phyloP scores from a whole-genome alignment of 2,329 filamentous ascomycete genomes.

The Elsinoe fawcettii region DNA sequence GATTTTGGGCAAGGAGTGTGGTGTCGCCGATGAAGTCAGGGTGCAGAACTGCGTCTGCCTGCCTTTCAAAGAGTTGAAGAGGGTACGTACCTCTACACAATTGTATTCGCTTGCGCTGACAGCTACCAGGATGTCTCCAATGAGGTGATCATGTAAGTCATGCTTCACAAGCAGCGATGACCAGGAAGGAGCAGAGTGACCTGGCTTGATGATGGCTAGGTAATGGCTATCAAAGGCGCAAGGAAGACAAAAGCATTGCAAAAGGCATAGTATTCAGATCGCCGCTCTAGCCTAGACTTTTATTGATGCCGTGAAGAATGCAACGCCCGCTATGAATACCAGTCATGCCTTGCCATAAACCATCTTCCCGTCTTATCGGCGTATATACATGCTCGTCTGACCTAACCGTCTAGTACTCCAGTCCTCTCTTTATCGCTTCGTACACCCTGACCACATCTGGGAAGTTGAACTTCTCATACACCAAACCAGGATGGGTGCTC shows the following conservation, averaged over 20 bases:
- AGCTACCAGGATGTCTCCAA: conserved; percentile 66
- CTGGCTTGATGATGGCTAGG: too few relatives aligned
- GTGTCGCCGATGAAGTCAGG: conserved; percentile 84
- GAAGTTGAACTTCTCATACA: conserved; percentile 64
- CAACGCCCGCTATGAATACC: conserved; percentile 16
- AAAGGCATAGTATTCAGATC: conserved; percentile 6
- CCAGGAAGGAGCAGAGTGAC: too few relatives aligned
- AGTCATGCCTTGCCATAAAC: background rate
- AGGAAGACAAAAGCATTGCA: conserved; percentile 1
- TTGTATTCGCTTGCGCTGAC: background rate
- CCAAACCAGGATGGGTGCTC: conserved; percentile 72
- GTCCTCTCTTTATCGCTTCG: conserved; percentile 40
- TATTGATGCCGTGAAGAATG: conserved; percentile 10
- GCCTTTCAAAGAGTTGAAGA: conserved; percentile 96
- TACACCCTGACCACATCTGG: conserved; percentile 72
- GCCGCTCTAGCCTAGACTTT: conserved; percentile 5
- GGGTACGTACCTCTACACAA: conserved; percentile 51
- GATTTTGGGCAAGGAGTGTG: conserved; percentile 93
- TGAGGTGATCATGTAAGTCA: conserved; percentile 79
- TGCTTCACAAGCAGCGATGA: background rate
- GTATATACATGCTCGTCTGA: background rate
- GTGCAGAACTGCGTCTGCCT: conserved; percentile 98
- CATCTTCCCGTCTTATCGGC: background rate
- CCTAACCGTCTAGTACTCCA: conserved; percentile 34
- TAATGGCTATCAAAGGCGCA: background rate